Percentiles rank a stretch among this genome's conserved stretches.
These are phyloP conservation scores for Lathyrus aphaca DNA, from an alignment of 306 rosid species.

Conservation along the genomic window DNA sequence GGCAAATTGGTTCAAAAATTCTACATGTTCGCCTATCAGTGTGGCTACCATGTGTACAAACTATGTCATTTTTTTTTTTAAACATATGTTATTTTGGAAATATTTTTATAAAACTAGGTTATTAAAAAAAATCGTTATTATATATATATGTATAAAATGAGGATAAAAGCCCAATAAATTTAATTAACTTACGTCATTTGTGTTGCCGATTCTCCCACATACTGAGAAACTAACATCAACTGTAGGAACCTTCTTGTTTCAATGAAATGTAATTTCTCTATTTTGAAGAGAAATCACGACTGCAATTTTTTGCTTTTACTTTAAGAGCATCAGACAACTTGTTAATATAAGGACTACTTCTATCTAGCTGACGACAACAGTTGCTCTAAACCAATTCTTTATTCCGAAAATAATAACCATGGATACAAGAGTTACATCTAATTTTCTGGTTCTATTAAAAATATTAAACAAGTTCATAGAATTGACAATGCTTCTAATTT, in stretches of 20 bases:
- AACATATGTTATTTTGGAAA: no score
- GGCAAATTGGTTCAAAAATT: no score
- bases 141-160: background rate
- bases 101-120: no score
- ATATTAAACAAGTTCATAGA: slow-evolving; percentile 49
- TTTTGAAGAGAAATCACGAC: slow-evolving; percentile 43
- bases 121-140: no score
- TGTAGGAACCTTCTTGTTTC: slow-evolving; percentile 53
- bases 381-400: slow-evolving; percentile 64
- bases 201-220: slow-evolving; percentile 95
- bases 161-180: background rate
- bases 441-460: slow-evolving; percentile 28
- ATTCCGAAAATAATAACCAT: slow-evolving; percentile 63
- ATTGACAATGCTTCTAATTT: slow-evolving; percentile 74
- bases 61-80: no score
- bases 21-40: no score
- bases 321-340: slow-evolving; percentile 70
- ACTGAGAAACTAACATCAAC: slow-evolving; percentile 92
- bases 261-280: slow-evolving; percentile 42
- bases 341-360: slow-evolving; percentile 62
- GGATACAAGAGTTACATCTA: slow-evolving; percentile 29
- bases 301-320: slow-evolving; percentile 56
- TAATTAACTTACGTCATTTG: slow-evolving; percentile 83
- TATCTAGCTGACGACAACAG: slow-evolving; percentile 57
- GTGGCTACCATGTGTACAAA: no score